A percentile compares a stretch with the other conserved stretches of the same genome.
These are phyloP conservation scores for Colletotrichum lupini DNA, from an alignment of 2,329 filamentous ascomycete genomes.

Conservation along the genomic window DNA sequence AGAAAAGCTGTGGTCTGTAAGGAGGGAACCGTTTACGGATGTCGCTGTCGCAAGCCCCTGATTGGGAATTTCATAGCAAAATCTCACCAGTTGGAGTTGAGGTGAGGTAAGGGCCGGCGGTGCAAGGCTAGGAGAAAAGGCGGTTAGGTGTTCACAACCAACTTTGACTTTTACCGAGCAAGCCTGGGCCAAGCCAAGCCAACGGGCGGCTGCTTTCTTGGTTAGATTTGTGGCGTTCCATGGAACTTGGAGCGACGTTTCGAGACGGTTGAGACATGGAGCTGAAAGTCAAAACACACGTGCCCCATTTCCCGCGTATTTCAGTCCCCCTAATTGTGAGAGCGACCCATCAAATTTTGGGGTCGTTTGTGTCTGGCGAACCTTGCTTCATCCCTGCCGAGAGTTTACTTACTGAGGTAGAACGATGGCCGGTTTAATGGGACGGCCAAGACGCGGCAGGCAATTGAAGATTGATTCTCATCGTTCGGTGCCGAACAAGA, in stretches of 20 bases:
- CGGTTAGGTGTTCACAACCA: background rate
- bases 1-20: background rate
- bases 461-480: too few species aligned
- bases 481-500: too few species aligned
- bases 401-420: background rate
- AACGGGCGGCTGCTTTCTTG: background rate
- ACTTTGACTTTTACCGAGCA: background rate
- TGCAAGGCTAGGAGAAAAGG: too few species aligned
- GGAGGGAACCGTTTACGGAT: background rate
- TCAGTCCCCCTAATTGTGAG: background rate
- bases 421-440: background rate
- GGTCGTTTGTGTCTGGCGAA: background rate
- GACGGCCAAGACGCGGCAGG: background rate
- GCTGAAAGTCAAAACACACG: slow-evolving; percentile 2
- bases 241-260: background rate
- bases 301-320: background rate
- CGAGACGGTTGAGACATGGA: slow-evolving; percentile 7
- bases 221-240: background rate
- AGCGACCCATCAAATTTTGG: background rate
- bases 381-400: background rate
- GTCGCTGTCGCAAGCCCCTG: too few species aligned
- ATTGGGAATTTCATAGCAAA: too few species aligned
- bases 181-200: background rate
- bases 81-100: too few species aligned
- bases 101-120: too few species aligned